Conservation (phyloP, 495 filamentous ascomycete genomes). For the Parathielavia hyrcaniae region DNA sequence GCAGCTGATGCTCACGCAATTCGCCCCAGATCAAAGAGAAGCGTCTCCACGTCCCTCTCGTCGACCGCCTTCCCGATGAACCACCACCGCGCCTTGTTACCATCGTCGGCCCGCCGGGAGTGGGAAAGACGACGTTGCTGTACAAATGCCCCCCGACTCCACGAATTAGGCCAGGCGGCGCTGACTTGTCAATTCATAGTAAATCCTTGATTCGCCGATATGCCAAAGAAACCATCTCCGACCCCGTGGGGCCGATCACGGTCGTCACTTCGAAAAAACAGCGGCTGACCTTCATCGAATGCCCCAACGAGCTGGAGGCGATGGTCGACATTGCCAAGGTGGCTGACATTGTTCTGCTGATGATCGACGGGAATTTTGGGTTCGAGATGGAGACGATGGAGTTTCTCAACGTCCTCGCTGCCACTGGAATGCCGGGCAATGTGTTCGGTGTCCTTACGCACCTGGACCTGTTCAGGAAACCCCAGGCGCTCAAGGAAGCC, state of each 20-base stretch:
- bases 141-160: not conserved
- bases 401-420: slow-evolving; percentile 82
- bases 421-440: slow-evolving; percentile 95
- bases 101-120: slow-evolving; percentile 89
- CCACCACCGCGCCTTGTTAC: slow-evolving; percentile 88
- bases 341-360: slow-evolving; percentile 88
- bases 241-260: slow-evolving; percentile 86
- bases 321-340: slow-evolving; percentile 97
- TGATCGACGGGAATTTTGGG: slow-evolving; percentile 97
- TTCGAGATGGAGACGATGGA: slow-evolving; percentile 99
- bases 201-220: slow-evolving; percentile 93
- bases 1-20: not conserved
- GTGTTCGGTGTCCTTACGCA: slow-evolving; percentile 96
- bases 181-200: slow-evolving; percentile 8
- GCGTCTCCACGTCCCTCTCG: slow-evolving; percentile 86
- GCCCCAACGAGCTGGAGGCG: slow-evolving; percentile 84
- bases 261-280: slow-evolving; percentile 91
- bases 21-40: slow-evolving; percentile 76
- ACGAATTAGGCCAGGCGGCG: not conserved
- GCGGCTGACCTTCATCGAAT: slow-evolving; percentile 92
- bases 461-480: slow-evolving; percentile 90
- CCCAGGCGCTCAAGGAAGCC: slow-evolving; percentile 75
- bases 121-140: slow-evolving; percentile 58
- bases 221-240: slow-evolving; percentile 86
- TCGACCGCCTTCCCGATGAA: slow-evolving; percentile 91